Evolutionary conservation across 108 stramenopile genomes (phyloP), one percentile per base, ranked within the genome.

Genomic region (Tribonema minus): DNA sequence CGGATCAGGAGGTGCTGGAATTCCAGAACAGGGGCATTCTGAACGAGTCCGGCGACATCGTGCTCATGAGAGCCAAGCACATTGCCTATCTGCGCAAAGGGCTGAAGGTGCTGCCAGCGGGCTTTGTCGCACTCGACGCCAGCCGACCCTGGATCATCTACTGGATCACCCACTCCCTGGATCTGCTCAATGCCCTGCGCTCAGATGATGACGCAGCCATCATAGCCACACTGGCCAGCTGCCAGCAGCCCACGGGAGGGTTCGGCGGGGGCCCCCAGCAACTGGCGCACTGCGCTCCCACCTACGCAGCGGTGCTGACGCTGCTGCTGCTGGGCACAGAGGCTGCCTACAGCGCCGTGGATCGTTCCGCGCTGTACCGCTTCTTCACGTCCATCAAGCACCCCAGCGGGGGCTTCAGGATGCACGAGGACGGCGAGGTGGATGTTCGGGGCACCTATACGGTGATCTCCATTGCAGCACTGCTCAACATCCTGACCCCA

Each of bases 61-160:
- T 1, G 1, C 26, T 6, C 29, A 26, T 0, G 0, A 61, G 0
- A 26, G 61, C 0, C 26, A 82, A 76, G 31, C 89, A 89, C 67
- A 68, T 68, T 3, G 30, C 41, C 3, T 91, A 88, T 65, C 80
- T 91, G 3, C 64, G 40, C 75, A 67, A 34, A 7, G 80, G 85
- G n/a, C 68, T 90, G 27, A 61, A 33, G 2, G 35, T 67, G 2
- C 76, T 89, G 12, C 38, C 77, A 27, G 61, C 77, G 37, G 85
- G 90, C 39, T 97, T 92, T 81, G 87, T 91, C 3, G 88, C 87
- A 36, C 81, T 99, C 32, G 98, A 99, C 81, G 90, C 96, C 32
- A 92, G 91, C 79, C 93, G 95, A 37, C 92, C 96, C 1, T 99
- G 96, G 96, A 92, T 99, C 69, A 64, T 91, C 0, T 97, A 96